Evolutionary conservation across 306 rosid species (phyloP).

Genomic region (Trifolium pratense): DNA sequence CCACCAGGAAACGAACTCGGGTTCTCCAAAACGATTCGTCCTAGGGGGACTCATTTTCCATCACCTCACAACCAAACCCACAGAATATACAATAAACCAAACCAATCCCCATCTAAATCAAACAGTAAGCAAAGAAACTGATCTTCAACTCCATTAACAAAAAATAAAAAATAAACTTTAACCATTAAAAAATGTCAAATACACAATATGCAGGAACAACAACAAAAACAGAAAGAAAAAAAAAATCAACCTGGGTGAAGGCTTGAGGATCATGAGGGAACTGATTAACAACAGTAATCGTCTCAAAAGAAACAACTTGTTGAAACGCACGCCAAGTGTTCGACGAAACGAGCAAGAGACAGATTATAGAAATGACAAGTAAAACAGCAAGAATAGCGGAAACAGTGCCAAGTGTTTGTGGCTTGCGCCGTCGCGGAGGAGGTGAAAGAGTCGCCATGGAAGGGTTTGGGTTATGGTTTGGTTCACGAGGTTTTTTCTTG

Average conservation of each 20-base stretch:
- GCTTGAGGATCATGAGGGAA: slow-evolving; percentile 90
- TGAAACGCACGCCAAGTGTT: slow-evolving; percentile 41
- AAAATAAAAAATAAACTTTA: background rate
- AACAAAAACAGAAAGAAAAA: background rate
- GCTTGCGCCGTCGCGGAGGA: slow-evolving; percentile 43
- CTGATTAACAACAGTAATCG: slow-evolving; percentile 70
- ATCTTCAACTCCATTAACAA: background rate
- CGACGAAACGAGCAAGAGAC: slow-evolving; percentile 56
- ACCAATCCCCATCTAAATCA: background rate
- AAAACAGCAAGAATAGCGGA: slow-evolving; percentile 43
- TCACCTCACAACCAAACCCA: background rate
- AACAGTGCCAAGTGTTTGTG: slow-evolving; percentile 16
- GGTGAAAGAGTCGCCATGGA: slow-evolving; percentile 57
- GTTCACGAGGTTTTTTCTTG: slow-evolving; percentile 53
- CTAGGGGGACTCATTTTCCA: no score
- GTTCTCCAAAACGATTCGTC: no score
- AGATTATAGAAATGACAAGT: slow-evolving; percentile 44
- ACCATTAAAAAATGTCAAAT: background rate
- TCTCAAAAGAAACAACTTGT: slow-evolving; percentile 39
- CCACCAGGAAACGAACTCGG: no score
- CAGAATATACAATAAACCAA: background rate
- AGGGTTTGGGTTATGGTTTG: slow-evolving; percentile 41
- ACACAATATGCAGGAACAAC: background rate
- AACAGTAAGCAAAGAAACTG: slow-evolving; percentile 4
- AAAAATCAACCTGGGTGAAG: slow-evolving; percentile 74